phyloP scores from a whole-genome alignment of 1,284 basidiomycete species.

The Apiotrichum domesticum region DNA sequence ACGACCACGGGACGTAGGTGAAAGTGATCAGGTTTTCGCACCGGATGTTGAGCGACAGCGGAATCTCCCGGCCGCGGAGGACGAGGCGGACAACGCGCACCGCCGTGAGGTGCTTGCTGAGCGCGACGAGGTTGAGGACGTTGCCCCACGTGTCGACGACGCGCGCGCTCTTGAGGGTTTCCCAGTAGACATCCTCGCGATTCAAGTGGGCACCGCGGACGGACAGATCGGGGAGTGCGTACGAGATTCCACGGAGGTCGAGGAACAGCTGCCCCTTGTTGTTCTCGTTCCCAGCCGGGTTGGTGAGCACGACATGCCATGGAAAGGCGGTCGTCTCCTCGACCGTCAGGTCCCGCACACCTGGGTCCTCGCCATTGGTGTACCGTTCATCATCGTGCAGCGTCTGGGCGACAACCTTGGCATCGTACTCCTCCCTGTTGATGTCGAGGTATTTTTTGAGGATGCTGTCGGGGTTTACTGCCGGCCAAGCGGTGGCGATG shows the following conservation, averaged over 20 bases:
- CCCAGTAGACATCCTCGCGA: neutral
- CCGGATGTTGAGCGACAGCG: neutral
- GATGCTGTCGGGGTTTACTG: no score
- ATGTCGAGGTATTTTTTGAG: no score
- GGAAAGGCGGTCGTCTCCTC: neutral
- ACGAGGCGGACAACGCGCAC: conserved; percentile 7
- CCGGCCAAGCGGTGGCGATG: no score
- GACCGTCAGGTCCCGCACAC: no score
- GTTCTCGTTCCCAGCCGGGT: neutral
- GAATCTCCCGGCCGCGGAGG: conserved; percentile 3
- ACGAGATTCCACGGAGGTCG: neutral
- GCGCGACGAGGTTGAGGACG: neutral
- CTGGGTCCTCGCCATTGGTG: no score
- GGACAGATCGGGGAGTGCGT: neutral
- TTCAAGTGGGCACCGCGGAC: neutral
- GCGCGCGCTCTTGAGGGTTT: neutral
- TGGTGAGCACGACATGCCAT: conserved; percentile 1
- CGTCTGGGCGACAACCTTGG: no score
- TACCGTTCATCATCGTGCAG: no score
- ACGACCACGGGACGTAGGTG: conserved; percentile 4
- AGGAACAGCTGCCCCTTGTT: neutral
- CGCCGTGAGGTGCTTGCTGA: neutral
- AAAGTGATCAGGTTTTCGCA: conserved; percentile 6
- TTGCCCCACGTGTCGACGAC: neutral
- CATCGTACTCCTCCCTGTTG: no score